Evolutionary conservation across 2,329 filamentous ascomycete species (phyloP).

Genomic region (Thermothelomyces thermophilus): DNA sequence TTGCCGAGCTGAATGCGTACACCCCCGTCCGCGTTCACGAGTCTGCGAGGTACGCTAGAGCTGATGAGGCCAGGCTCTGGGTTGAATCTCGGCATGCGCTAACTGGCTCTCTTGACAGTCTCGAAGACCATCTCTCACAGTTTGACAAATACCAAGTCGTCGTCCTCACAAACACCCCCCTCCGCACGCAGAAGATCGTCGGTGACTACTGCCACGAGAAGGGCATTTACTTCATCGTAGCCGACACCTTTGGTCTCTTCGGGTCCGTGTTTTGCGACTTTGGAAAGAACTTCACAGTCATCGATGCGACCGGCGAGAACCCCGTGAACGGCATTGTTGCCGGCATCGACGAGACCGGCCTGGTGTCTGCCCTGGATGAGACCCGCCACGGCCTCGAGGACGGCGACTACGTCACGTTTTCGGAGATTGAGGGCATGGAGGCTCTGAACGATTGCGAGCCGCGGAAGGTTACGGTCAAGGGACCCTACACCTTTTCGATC

Average conservation of each 20-base stretch:
- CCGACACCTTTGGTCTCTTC: constrained; percentile 90
- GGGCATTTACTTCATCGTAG: constrained; percentile 80
- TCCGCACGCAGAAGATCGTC: constrained; percentile 74
- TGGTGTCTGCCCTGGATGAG: constrained; percentile 91
- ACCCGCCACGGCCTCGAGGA: constrained; percentile 92
- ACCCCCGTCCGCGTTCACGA: constrained; percentile 79
- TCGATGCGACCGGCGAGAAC: constrained; percentile 86
- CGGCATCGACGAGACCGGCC: constrained; percentile 77
- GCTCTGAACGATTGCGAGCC: constrained; percentile 75
- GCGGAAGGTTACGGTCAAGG: constrained; percentile 87
- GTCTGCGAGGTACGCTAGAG: constrained; percentile 42
- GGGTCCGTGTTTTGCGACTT: constrained; percentile 97
- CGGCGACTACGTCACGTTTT: constrained; percentile 93
- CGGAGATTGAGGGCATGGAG: constrained; percentile 89
- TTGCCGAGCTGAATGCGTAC: constrained; percentile 94
- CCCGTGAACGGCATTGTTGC: constrained; percentile 83
- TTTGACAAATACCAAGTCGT: constrained; percentile 90
- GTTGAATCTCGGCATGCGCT: background rate
- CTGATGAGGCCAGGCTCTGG: no score
- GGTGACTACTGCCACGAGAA: constrained; percentile 93
- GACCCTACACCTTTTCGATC: constrained; percentile 95
- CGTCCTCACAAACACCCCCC: constrained; percentile 76
- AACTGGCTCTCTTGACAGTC: constrained; percentile 36
- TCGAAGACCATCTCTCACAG: constrained; percentile 70
- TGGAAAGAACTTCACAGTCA: constrained; percentile 84